Percentiles rank a stretch among this genome's conserved stretches.
phyloP scores from a whole-genome alignment of 768 basidiomycete genomes.

The Serendipita sp. region DNA sequence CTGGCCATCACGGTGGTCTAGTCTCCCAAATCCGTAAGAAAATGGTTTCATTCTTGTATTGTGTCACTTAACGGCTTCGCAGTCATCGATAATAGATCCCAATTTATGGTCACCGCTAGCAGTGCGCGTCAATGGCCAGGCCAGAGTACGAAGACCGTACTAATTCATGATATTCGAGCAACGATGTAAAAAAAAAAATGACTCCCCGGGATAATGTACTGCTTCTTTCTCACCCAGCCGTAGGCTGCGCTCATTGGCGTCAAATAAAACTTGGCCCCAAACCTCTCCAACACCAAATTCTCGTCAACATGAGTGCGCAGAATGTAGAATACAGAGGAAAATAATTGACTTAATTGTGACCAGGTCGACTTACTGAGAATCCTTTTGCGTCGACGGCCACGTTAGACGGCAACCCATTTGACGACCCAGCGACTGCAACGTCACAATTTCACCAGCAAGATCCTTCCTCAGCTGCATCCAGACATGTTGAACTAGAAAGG shows the following conservation, averaged over 20 bases:
- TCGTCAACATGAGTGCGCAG: slow-evolving; percentile 1
- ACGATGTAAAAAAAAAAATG: background rate
- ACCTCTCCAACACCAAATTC: background rate
- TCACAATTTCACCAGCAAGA: slow-evolving; percentile 14
- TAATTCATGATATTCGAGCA: slow-evolving; percentile 63
- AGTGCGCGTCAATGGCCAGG: slow-evolving; percentile 93
- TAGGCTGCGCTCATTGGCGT: background rate
- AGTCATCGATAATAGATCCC: slow-evolving; percentile 77
- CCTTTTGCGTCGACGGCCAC: slow-evolving; percentile 77
- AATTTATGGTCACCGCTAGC: slow-evolving; percentile 81
- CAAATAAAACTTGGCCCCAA: background rate
- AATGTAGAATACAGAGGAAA: background rate
- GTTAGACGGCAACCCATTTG: slow-evolving; percentile 79
- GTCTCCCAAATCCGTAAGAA: slow-evolving; percentile 83
- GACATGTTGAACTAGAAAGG: slow-evolving; percentile 48
- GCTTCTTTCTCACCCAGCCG: no score
- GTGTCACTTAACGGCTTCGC: slow-evolving; percentile 12
- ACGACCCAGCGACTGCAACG: slow-evolving; percentile 49
- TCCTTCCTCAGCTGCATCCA: slow-evolving; percentile 18
- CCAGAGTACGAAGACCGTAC: slow-evolving; percentile 75
- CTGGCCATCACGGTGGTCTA: slow-evolving; percentile 90
- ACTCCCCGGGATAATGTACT: no score
- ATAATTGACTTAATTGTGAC: background rate
- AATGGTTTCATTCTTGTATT: background rate
- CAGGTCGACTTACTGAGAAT: slow-evolving; percentile 31